A percentile compares a stretch with the other conserved stretches of the same genome.
These are phyloP conservation scores for Pseudogymnoascus sp. DNA, from an alignment of 2,329 filamentous ascomycete genomes.

Conservation along the genomic window DNA sequence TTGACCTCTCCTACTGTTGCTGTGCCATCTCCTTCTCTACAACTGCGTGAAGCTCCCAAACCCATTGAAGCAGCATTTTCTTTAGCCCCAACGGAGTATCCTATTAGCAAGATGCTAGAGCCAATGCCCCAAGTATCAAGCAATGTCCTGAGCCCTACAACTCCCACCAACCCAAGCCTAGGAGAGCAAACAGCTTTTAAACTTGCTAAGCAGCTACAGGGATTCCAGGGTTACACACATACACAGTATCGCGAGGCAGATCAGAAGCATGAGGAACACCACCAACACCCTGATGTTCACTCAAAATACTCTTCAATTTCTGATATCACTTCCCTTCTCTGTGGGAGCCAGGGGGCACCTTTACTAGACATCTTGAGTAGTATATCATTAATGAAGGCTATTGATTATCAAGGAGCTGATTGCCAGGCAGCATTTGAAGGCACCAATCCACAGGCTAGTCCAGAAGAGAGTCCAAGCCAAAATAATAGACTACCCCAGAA, in stretches of 20 bases:
- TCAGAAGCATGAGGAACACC: neutral
- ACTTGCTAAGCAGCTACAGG: neutral
- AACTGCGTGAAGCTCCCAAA: neutral
- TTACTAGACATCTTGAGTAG: constrained; percentile 1
- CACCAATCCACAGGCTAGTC: neutral
- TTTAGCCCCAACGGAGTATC: neutral
- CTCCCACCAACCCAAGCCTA: neutral
- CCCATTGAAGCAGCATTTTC: neutral
- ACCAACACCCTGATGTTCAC: neutral
- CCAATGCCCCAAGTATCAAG: neutral
- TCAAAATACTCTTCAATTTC: neutral
- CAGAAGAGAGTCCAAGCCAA: neutral
- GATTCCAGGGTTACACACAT: constrained; percentile 3
- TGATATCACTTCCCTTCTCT: neutral
- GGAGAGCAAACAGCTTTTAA: neutral
- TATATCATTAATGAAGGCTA: neutral
- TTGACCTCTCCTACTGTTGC: neutral
- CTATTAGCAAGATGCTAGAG: neutral
- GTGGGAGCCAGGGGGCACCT: neutral
- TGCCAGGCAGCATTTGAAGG: neutral
- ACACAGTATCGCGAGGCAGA: neutral
- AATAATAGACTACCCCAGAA: neutral
- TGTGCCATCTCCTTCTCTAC: neutral
- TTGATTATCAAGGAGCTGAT: neutral
- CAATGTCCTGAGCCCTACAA: neutral